Conservation (phyloP, 2,329 filamentous ascomycete species). For the Colletotrichum sp. region DNA sequence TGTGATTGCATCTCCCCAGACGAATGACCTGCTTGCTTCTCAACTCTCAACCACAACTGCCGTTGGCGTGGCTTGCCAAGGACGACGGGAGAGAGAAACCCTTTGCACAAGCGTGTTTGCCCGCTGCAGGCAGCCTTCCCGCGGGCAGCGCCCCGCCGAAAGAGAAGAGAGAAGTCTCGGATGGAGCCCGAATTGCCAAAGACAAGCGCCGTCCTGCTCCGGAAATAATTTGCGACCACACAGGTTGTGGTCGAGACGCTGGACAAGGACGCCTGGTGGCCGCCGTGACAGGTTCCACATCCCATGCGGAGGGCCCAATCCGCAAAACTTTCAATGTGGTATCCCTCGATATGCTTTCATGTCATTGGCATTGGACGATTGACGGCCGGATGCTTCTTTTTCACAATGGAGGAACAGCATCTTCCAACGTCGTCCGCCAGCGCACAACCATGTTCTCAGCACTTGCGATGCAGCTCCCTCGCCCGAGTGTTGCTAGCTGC, state of each 20-base stretch:
- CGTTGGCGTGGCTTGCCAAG: not conserved
- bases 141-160: not conserved
- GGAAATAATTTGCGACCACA: constrained; percentile 7
- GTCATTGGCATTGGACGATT: not conserved
- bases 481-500: not conserved
- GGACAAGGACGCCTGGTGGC: not conserved
- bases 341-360: not conserved
- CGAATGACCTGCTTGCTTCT: not conserved
- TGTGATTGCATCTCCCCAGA: not conserved
- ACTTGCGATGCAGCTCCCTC: not conserved
- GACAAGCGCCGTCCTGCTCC: not conserved
- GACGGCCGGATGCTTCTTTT: not conserved
- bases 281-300: not conserved
- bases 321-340: not conserved
- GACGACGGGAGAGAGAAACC: not conserved
- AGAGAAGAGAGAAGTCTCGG: not conserved
- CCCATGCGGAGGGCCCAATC: not conserved
- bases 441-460: not conserved
- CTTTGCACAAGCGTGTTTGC: not conserved
- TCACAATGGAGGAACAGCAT: not conserved
- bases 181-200: not conserved
- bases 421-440: not conserved
- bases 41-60: not conserved
- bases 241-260: not conserved
- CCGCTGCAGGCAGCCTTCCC: not conserved